A percentile compares a stretch with the other conserved stretches of the same genome.
These are phyloP conservation scores for Casuarina cunninghamiana DNA, from an alignment of 306 rosid genomes.

Conservation along the genomic window DNA sequence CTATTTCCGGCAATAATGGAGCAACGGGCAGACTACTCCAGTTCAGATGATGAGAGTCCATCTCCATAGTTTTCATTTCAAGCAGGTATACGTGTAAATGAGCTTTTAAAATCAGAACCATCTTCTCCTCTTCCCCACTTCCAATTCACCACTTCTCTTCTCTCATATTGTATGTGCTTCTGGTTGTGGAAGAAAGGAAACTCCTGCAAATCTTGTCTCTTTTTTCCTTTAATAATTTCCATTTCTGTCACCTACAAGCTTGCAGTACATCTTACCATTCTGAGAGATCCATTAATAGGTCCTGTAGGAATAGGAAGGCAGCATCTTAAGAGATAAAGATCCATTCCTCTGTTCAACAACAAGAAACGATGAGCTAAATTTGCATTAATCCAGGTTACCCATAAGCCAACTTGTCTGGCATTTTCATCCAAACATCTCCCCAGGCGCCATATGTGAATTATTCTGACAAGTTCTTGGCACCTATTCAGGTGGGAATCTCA, in stretches of 20 bases:
- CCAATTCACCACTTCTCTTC: not conserved
- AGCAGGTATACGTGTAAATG: constrained; percentile 9
- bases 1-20: constrained; percentile 79
- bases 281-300: too few species aligned
- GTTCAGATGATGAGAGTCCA: constrained; percentile 61
- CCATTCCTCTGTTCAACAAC: too few species aligned
- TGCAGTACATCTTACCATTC: too few species aligned
- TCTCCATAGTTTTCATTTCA: constrained; percentile 33
- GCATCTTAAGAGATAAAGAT: too few species aligned
- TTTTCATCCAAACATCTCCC: not conserved
- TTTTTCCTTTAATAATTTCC: too few species aligned
- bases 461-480: not conserved
- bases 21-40: constrained; percentile 50
- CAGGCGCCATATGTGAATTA: not conserved
- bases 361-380: too few species aligned
- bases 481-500: constrained; percentile 7
- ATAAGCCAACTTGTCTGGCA: too few species aligned
- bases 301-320: too few species aligned
- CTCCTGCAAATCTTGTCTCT: too few species aligned
- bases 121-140: constrained; percentile 4
- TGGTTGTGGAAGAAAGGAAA: not conserved
- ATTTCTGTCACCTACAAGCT: too few species aligned
- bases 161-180: not conserved
- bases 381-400: not conserved
- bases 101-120: constrained; percentile 14